Evolutionary conservation across 176 grass and related monocot genomes (phyloP).

Genomic region (Tuctoria greenei): DNA sequence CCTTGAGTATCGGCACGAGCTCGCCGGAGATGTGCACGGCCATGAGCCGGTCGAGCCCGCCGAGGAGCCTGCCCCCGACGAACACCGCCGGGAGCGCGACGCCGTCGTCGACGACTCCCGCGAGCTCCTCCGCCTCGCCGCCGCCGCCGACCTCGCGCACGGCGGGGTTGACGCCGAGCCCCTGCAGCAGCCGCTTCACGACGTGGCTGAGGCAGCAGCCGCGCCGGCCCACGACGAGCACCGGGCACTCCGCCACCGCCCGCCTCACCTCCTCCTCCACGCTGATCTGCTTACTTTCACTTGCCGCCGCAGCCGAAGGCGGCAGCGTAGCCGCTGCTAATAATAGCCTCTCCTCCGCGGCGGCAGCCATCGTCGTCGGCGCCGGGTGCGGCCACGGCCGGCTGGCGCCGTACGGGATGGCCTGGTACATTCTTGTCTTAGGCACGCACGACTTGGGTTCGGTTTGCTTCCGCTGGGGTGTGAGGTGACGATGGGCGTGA

Average conservation of each 20-base stretch:
- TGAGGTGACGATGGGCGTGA: not conserved
- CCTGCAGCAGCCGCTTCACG: conserved; percentile 75
- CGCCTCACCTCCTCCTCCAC: conserved; percentile 25
- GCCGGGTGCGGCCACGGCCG: conserved; percentile 25
- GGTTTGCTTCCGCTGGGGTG: not conserved
- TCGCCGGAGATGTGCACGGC: conserved; percentile 94
- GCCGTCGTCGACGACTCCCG: conserved; percentile 34
- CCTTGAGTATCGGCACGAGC: conserved; percentile 89
- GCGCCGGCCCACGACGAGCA: conserved; percentile 63
- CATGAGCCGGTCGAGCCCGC: conserved; percentile 77
- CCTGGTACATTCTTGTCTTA: conserved; percentile 62
- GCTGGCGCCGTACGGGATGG: conserved; percentile 66
- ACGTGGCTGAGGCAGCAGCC: conserved; percentile 95
- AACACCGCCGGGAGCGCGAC: conserved; percentile 64
- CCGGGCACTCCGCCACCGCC: conserved; percentile 72
- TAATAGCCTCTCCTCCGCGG: not conserved
- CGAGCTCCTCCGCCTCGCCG: conserved; percentile 52
- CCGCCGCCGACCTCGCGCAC: conserved; percentile 74
- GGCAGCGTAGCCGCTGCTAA: not conserved
- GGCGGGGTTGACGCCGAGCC: conserved; percentile 81
- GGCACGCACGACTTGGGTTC: too few relatives aligned
- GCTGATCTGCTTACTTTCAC: too few relatives aligned
- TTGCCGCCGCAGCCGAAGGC: not conserved
- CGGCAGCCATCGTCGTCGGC: not conserved
- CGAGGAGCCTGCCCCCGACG: conserved; percentile 76